phyloP scores from a whole-genome alignment of 2,329 filamentous ascomycete species.

The Dendryphion nanum region DNA sequence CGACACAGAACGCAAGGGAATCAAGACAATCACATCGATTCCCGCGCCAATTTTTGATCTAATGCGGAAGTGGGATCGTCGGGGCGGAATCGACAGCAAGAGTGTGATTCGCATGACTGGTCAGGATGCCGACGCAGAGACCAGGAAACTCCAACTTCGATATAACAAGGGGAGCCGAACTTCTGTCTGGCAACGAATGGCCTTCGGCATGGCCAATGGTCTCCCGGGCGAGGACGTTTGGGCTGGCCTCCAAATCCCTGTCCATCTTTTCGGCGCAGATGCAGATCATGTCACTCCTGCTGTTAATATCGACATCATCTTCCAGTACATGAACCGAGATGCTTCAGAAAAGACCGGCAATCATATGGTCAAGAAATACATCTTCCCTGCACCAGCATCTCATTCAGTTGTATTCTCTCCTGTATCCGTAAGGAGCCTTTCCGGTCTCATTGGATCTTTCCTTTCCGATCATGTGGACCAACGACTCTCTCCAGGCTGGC shows the following conservation, averaged over 20 bases:
- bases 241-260: constrained; percentile 68
- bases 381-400: constrained; percentile 74
- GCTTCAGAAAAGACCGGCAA: constrained; percentile 27
- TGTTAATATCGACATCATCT: constrained; percentile 68
- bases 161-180: constrained; percentile 85
- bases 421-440: constrained; percentile 69
- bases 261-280: constrained; percentile 77
- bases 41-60: constrained; percentile 73
- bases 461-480: constrained; percentile 71
- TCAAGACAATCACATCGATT: constrained; percentile 63
- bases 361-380: constrained; percentile 61
- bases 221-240: constrained; percentile 70
- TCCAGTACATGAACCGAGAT: constrained; percentile 40
- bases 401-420: constrained; percentile 84
- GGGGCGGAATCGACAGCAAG: constrained; percentile 72
- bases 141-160: constrained; percentile 65
- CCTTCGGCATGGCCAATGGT: constrained; percentile 65
- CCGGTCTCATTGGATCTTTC: constrained; percentile 81
- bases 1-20: constrained; percentile 50
- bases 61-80: constrained; percentile 73
- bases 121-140: constrained; percentile 61
- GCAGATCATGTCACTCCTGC: constrained; percentile 75
- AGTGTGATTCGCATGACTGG: constrained; percentile 81
- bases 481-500: constrained; percentile 82
- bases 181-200: constrained; percentile 79